Evolutionary conservation across 371 early-diverging fungal species (phyloP), one percentile per base, ranked within the genome.

Genomic region (Rozella allomycis): DNA sequence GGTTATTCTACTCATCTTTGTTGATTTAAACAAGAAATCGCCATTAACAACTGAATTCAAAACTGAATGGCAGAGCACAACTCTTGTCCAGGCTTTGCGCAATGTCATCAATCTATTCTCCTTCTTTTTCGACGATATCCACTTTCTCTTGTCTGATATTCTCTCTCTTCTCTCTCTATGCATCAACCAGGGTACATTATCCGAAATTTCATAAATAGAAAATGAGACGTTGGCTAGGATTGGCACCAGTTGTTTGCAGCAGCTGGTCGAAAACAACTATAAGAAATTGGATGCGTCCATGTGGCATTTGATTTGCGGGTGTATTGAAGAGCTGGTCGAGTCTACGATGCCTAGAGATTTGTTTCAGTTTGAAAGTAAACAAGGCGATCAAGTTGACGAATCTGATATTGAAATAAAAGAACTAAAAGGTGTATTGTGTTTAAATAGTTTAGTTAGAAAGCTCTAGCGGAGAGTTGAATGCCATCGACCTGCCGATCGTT

Each of bases 1-100:
- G n/a, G n/a, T n/a, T n/a, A n/a, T n/a, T n/a, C n/a, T 85, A 45
- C 76, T 82, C 0, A 64, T 90, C 13, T 90, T 90, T 52, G 75
- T 75, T 29, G 82, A 81, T 41, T 45, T 85, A 18, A 65, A 62
- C 27, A 47, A 26, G 9, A 43, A 47, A 18, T 58, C 54, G 32
- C 46, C 26, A 47, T 46, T 8, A 32, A 37, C 20, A 60, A 66
- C 13, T 66, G 77, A 74, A 28, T 72, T 73, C 30, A 46, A 70
- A 50, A 57, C 53, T 30, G 50, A 71, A 21, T 76, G 74, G 74
- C 58, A 74, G 26, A 68, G 62, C 20, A 74, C 74, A 7, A 74
- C 77, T 14, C 49, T 76, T 58, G 74, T 85, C 39, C 74, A 81
- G 50, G 91, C 87, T 0, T 52, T 90, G 30, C 63, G 84, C 9